Base-by-base conservation (phyloP, 371 early-diverging fungal species). In the Amoeboaphelidium protococcarum region DNA sequence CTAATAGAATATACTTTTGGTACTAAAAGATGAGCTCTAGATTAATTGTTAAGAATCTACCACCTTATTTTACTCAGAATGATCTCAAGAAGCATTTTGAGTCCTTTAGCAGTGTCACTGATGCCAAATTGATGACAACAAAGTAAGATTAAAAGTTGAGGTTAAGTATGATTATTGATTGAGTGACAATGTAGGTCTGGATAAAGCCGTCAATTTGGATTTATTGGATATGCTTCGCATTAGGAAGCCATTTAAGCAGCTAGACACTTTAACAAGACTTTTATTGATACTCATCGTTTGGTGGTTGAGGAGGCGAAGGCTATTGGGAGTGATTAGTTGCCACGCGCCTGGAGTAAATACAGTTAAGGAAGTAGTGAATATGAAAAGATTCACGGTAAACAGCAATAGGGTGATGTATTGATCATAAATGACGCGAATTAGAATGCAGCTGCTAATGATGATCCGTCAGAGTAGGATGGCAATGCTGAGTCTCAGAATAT, bases 21-120 rank as follows among this genome's bases (percentile, higher is more conserved):
- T n/a, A n/a, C n/a, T n/a, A n/a, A n/a, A n/a, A n/a, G n/a, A n/a
- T n/a, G 2, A 55, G 41, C 50, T 59, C 62, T 16, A 64, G 76
- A 23, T 61, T 91, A 16, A 78, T 88, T 53, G 81, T 91, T 49
- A 90, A 88, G 57, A 86, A 87, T 61, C 66, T 94, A 24, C 95
- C 95, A 37, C 82, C 81, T 57, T 69, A 84, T 54, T 61, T 82
- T 27, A 72, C 76, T 12, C 76, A 77, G 40, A 82, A 85, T 37
- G 69, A 83, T 50, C 69, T 94, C 54, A 67, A 74, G 40, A 76
- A 76, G 48, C 88, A 88, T 58, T 94, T 94, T 60, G 65, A 72
- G 40, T 53, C 67, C 23, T 74, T 75, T 48, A 87, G 85, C 43
- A 72, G 79, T 55, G 69, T 94, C 13, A 94, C 95, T 0, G 95